Percentiles rank a stretch among this genome's conserved stretches.
Conservation (phyloP, 2,329 filamentous ascomycete species). For the Zasmidium cellare region DNA sequence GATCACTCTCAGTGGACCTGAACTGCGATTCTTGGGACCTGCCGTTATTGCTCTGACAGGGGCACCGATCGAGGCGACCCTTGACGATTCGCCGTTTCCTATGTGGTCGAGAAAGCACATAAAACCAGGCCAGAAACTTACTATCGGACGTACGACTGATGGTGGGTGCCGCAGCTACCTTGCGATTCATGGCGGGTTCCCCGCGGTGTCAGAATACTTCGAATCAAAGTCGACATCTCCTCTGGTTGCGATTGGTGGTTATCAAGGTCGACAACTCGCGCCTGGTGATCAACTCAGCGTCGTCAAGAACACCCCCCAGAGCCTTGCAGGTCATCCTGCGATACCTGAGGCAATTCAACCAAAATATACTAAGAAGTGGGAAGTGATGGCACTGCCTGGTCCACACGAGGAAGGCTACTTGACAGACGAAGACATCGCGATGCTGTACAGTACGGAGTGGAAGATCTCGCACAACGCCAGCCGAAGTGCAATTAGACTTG, state of each 20-base stretch:
- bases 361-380: slow-evolving; percentile 52
- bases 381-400: slow-evolving; percentile 56
- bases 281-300: slow-evolving; percentile 56
- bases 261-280: slow-evolving; percentile 58
- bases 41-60: slow-evolving; percentile 60
- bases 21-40: slow-evolving; percentile 55
- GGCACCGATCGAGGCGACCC: slow-evolving; percentile 51
- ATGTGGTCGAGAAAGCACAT: slow-evolving; percentile 59
- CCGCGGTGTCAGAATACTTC: slow-evolving; percentile 56
- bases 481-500: slow-evolving; percentile 60
- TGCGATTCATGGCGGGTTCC: slow-evolving; percentile 57
- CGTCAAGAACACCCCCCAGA: slow-evolving; percentile 39
- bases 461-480: slow-evolving; percentile 63
- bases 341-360: slow-evolving; percentile 51
- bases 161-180: slow-evolving; percentile 60
- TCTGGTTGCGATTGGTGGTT: slow-evolving; percentile 58
- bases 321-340: slow-evolving; percentile 33
- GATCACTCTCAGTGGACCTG: slow-evolving; percentile 61
- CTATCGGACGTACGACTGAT: slow-evolving; percentile 55
- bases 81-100: slow-evolving; percentile 52
- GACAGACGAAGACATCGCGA: slow-evolving; percentile 53
- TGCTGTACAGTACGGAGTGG: slow-evolving; percentile 60
- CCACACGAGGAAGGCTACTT: slow-evolving; percentile 59
- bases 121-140: slow-evolving; percentile 53
- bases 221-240: slow-evolving; percentile 61